phyloP scores from a whole-genome alignment of 2,329 filamentous ascomycete species.

The Colletotrichum gloeosporioides region DNA sequence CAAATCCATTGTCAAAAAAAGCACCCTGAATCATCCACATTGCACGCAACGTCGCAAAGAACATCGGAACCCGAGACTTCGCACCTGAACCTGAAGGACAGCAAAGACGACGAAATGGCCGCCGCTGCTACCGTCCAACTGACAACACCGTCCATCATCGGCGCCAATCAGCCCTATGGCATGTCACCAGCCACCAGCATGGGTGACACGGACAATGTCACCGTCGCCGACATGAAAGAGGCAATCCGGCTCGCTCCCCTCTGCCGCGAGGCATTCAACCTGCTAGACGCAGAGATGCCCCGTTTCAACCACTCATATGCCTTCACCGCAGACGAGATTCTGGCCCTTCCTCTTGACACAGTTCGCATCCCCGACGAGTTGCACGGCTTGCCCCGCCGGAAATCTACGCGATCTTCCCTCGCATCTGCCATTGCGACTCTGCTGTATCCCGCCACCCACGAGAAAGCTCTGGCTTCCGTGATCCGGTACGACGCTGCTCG shows the following conservation, averaged over 20 bases:
- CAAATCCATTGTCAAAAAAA: background rate
- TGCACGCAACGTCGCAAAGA: background rate
- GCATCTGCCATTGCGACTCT: constrained; percentile 35
- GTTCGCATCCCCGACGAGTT: constrained; percentile 35
- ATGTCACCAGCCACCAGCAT: background rate
- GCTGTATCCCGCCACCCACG: constrained; percentile 36
- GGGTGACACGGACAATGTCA: background rate
- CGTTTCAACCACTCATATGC: constrained; percentile 32
- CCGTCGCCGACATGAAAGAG: constrained; percentile 23
- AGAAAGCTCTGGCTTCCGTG: constrained; percentile 38
- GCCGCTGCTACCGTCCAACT: constrained; percentile 36
- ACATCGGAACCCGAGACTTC: background rate
- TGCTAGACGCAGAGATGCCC: constrained; percentile 29
- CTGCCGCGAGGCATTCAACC: constrained; percentile 32
- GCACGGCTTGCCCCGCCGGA: constrained; percentile 38
- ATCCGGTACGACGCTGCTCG: constrained; percentile 43
- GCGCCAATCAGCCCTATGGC: background rate
- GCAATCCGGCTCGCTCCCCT: constrained; percentile 32
- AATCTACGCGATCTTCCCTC: constrained; percentile 33
- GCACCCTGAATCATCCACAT: background rate
- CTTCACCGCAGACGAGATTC: constrained; percentile 40
- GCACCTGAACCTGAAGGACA: background rate
- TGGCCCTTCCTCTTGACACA: constrained; percentile 34
- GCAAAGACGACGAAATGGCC: constrained; percentile 28
- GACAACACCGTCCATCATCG: background rate